Conservation (phyloP, 768 basidiomycete species). For the Phylloporus arenicola region DNA sequence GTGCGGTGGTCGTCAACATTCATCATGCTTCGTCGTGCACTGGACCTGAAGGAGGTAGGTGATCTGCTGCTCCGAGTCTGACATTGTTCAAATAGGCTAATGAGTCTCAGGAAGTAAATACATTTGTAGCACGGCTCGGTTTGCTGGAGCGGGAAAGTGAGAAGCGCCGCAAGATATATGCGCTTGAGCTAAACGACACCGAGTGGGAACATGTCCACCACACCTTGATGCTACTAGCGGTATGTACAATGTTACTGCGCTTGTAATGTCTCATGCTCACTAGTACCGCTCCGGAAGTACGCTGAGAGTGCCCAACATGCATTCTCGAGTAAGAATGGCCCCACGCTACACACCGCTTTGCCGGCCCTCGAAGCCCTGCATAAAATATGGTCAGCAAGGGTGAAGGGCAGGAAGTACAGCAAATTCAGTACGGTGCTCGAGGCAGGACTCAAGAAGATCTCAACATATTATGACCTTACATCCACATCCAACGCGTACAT, state of each 20-base stretch:
- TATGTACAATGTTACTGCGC: background rate
- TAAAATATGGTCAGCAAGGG: background rate
- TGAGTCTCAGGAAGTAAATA: too few species aligned
- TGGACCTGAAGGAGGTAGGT: constrained; percentile 3
- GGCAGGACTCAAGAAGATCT: constrained; percentile 2
- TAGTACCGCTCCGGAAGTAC: constrained; percentile 1
- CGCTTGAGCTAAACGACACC: too few species aligned
- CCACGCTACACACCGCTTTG: too few species aligned
- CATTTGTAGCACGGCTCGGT: too few species aligned
- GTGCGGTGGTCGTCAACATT: too few species aligned
- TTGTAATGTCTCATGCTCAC: background rate
- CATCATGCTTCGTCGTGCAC: too few species aligned
- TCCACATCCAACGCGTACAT: background rate
- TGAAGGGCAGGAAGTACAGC: constrained; percentile 1
- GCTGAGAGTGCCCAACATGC: constrained; percentile 4
- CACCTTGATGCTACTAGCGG: background rate
- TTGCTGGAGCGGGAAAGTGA: too few species aligned
- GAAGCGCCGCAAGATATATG: too few species aligned
- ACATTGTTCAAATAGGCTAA: background rate
- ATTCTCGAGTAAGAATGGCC: constrained; percentile 5
- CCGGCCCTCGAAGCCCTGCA: background rate
- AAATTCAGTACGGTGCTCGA: constrained; percentile 1
- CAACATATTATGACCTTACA: background rate
- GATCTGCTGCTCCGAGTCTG: too few species aligned
- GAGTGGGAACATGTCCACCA: too few species aligned